Base-by-base conservation (phyloP, 1,139 yeast genomes). In the Pichia sp. region DNA sequence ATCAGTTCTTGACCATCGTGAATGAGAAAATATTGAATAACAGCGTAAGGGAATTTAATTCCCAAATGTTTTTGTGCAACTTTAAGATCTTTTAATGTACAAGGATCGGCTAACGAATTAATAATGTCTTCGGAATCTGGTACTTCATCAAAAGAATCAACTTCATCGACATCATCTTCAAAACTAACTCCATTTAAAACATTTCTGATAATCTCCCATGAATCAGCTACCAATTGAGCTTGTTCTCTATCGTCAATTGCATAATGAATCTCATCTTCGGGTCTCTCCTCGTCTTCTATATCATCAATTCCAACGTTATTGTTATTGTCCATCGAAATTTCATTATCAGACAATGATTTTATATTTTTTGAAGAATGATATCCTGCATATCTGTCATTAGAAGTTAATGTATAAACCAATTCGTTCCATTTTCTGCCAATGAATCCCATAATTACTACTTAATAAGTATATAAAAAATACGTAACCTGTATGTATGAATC, bases 1-100 rank as follows among this genome's bases (percentile, higher is more conserved):
- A 69, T 72, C 57, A 76, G 51, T 58, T 72, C 68, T 61, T 83
- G 92, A 23, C 92, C 92, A 54, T 82, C 90, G 44, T 85, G 85
- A 36, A 79, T 62, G 47, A 75, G 68, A 52, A 73, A 69, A 40
- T 81, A 80, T 29, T 81, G 81, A 35, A 72, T 56, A 8, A 83
- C 78, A 43, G 84, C 73, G 5, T 72, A 64, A 1, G 92, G 92
- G 37, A 82, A 68, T 46, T 61, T 64, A 31, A 79, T 64, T 34
- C 68, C 71, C 55, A 83, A 65, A 59, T 81, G 88, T 53, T 73
- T 73, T 58, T 82, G 87, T 32, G 83, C 82, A 53, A 77, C 81
- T 33, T 64, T 61, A 40, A 83, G 65, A 58, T 83, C 92, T 46
- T 75, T 66, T 39, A 69, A 66, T 0, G 90, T 80, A 57, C 85